Evolutionary conservation across 306 rosid genomes (phyloP).

Genomic region (Prunus dulcis): DNA sequence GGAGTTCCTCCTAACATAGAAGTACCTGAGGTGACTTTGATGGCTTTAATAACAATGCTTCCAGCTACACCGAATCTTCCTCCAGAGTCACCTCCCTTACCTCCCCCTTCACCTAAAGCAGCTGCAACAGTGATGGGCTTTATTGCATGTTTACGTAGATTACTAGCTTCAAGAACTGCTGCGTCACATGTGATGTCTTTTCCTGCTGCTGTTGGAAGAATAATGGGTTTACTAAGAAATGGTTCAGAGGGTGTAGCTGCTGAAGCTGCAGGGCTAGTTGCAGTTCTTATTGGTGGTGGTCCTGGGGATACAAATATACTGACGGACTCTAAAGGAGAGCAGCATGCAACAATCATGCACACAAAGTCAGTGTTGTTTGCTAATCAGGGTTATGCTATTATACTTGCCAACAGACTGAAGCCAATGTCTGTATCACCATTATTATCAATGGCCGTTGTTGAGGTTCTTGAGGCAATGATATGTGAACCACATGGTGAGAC

Average conservation of each 20-base stretch:
- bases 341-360: constrained; percentile 95
- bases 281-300: constrained; percentile 96
- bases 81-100: constrained; percentile 97
- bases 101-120: constrained; percentile 99
- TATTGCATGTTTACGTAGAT: constrained; percentile 84
- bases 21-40: constrained; percentile 96
- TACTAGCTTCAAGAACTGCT: constrained; percentile 88
- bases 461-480: constrained; percentile 97
- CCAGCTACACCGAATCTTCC: constrained; percentile 98
- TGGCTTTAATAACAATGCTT: constrained; percentile 99
- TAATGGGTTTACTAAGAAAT: constrained; percentile 96
- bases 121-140: constrained; percentile 99
- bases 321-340: constrained; percentile 91
- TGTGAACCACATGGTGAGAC: constrained; percentile 99
- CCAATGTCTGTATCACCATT: constrained; percentile 94
- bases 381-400: constrained; percentile 63
- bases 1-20: constrained; percentile 87
- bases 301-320: constrained; percentile 68
- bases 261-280: constrained; percentile 94
- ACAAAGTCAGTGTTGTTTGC: constrained; percentile 95
- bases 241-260: constrained; percentile 98
- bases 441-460: constrained; percentile 93
- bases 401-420: constrained; percentile 87
- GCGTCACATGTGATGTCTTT: constrained; percentile 95
- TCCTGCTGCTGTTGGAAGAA: constrained; percentile 99